Base-by-base conservation (phyloP, 1,284 basidiomycete species). In the Puccinia novopanici region DNA sequence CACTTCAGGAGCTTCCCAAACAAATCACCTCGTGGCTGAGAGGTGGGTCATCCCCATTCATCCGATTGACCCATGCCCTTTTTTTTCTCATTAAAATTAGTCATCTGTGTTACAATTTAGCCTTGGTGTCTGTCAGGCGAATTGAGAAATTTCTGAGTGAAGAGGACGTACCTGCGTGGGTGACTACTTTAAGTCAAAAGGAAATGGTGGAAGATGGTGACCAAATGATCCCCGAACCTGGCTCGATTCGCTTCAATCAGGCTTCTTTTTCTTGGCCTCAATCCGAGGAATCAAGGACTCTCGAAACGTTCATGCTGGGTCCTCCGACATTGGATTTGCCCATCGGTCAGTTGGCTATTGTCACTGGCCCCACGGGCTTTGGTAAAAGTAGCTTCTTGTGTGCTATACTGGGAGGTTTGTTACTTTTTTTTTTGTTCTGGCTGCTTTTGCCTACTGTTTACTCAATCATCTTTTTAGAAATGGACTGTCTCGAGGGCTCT, bases 241-340 rank as follows among this genome's bases (percentile, higher is more conserved):
- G 71, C 17, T 72, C 37, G n/a, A 57, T 57, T 48, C 27, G 42
- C 27, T 45, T 80, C 30, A n/a, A 70, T 30, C 19, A 68, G 17
- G 79, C 89, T 8, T 84, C 85, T 0, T 91, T 91, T 82, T 87
- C 88, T 82, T 91, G 91, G 91, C 70, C 79, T 17, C 37, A 52
- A 54, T 63, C 59, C 6, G 59, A 42, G 22, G 79, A 80, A 65
- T 50, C 55, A 27, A 65, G 24, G n/a, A 77, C 54, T 48, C 42
- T 30, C 10, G 61, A 68, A 34, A 30, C 17, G 24, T 80, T 80
- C 52, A 40, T 24, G 48, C 34, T 80, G n/a, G 79, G 79, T 2
- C 79, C 79, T 27, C 24, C 74, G 12, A 27, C 22, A 6, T 65
- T 74, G 48, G 72, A 74, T 6, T 50, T 80, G 22, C 79, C 79